Evolutionary conservation across 106 monocot genomes (phyloP).

Genomic region (Chionographis japonica): DNA sequence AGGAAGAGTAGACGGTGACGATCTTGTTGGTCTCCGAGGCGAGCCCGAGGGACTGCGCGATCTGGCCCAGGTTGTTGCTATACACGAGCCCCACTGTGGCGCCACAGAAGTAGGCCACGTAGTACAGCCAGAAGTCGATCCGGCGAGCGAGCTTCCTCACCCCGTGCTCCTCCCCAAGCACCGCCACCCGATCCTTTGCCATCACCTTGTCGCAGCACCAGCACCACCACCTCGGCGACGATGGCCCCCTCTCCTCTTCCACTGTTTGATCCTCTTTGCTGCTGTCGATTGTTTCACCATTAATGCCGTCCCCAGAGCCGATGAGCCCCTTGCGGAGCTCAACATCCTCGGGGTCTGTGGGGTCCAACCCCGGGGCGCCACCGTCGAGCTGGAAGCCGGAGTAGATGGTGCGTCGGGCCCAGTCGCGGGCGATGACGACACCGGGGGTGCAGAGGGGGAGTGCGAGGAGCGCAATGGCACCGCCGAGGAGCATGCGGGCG

Average conservation of each 20-base stretch:
- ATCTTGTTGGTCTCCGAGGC: conserved; percentile 35
- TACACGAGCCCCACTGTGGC: conserved; percentile 83
- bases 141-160: conserved; percentile 32
- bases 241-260: neutral
- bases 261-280: neutral
- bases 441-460: conserved; percentile 63
- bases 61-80: conserved; percentile 85
- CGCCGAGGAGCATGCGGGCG: conserved; percentile 37
- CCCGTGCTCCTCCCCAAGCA: conserved; percentile 68
- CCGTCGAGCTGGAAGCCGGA: conserved; percentile 9
- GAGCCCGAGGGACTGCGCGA: conserved; percentile 62
- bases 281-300: neutral
- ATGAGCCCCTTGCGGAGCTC: conserved; percentile 34
- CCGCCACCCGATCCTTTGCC: conserved; percentile 21
- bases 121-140: conserved; percentile 82
- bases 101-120: conserved; percentile 71
- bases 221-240: conserved; percentile 6
- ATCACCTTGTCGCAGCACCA: conserved; percentile 9
- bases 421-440: conserved; percentile 28
- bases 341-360: neutral
- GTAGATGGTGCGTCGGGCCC: conserved; percentile 31
- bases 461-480: conserved; percentile 52
- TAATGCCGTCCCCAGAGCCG: neutral
- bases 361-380: neutral
- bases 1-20: conserved; percentile 71